Base-by-base conservation (phyloP, 140 eudicot genomes). In the Anethum foeniculum region DNA sequence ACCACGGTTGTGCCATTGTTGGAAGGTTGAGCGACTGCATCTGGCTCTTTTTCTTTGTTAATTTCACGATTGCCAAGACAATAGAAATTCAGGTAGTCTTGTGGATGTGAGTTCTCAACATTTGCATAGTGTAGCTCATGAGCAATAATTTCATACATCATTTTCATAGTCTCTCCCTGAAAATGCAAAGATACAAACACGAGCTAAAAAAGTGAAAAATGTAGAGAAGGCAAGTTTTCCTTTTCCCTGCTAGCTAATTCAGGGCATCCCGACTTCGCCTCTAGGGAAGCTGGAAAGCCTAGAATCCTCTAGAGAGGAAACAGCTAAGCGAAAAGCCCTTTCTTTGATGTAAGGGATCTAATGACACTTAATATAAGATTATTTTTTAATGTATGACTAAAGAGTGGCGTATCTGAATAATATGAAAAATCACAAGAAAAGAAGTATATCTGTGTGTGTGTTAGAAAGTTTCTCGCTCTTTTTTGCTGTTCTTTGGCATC, bases 11-110 rank as follows among this genome's bases (percentile, higher is more conserved):
- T 81, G 58, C 87, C 85, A 80, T 67, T 85, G 28, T 83, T 64
- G 79, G 85, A 60, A 62, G 80, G 25, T 52, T 71, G 80, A 51
- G 41, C 79, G 67, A 54, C 79, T 56, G 88, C 83, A 81, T 80
- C 32, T 76, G 89, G 77, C 58, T 44, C 85, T 68, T 86, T 86
- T 46, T 74, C 86, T 0, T 76, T 77, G 39, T 47, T 67, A 56
- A 78, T 38, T 81, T 94, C 97, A 3, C 98, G 91, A 71, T 92
- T 94, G 9, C 98, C 98, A 74, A 94, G 96, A 88, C 97, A 94
- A 69, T 92, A 94, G 80, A 94, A 94, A 54, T 92, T 94, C 60
- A 94, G 82, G 87, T 92, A 94, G 81, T 94, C 97, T 32, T 81
- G 88, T 77, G 96, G 97, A 80, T 90, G 96, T 41, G 89, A 80